Evolutionary conservation across 495 filamentous ascomycete species (phyloP), one percentile per base, ranked within the genome.

Genomic region (Trichoderma erinaceum): DNA sequence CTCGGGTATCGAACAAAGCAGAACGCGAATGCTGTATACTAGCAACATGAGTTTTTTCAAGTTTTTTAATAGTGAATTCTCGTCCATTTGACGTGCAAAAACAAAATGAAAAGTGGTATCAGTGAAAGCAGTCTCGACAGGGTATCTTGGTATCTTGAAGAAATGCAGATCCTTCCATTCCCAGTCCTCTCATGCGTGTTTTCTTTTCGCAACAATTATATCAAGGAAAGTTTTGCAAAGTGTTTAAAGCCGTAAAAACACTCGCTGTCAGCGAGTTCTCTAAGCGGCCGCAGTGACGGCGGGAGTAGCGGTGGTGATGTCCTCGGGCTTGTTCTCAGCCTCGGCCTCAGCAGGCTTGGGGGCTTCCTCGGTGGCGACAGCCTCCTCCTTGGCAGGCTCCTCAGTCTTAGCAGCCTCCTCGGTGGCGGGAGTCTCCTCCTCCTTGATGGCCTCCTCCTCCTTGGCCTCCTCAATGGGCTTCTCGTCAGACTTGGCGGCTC

Each of bases 391-490:
- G 38, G 72, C 73, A 38, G 79, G 69, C 73, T 76, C 77, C 61
- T 75, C 75, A 27, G 75, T 69, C 41, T 65, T 71, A 27, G 71
- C 68, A 27, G 76, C 64, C 70, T 69, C 67, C 44, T 69, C 72
- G 58, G 82, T 82, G 73, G 83, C 79, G 56, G 80, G 74, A 78
- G 86, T 84, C 75, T 86, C 80, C 72, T 85, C 78, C 70, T 66
- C 66, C 66, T 67, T 67, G 66, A 44, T 43, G n/a, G 80, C 70
- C 71, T 83, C 75, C 67, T 75, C 78, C 29, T 76, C 71, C 68
- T 79, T 78, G 65, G 80, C 76, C 68, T 81, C 80, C 67, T 81
- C 82, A 68, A 79, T 78, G 68, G 78, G 58, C 74, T 76, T 76
- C 66, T 74, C 72, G 73, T 79, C 74, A 67, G 72, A 70, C 66